These are phyloP conservation scores for Pythium rishiriense DNA, from an alignment of 352 stramenopile species.

Conservation along the genomic window DNA sequence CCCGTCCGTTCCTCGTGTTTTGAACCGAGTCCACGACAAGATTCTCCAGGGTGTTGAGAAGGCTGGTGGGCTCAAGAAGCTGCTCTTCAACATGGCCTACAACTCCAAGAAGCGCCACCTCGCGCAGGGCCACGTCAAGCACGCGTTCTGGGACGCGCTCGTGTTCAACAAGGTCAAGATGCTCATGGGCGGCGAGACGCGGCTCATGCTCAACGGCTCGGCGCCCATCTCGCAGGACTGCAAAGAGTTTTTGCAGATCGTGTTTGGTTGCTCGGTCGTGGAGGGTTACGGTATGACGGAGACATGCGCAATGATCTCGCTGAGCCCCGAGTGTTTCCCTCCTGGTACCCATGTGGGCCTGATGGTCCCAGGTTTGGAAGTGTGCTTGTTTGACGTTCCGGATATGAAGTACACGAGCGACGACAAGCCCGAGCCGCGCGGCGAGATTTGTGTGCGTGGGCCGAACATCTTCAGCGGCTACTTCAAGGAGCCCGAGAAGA, in stretches of 20 bases:
- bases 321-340: constrained; percentile 36
- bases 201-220: constrained; percentile 92
- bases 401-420: constrained; percentile 95
- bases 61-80: constrained; percentile 32
- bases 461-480: constrained; percentile 90
- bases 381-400: constrained; percentile 93
- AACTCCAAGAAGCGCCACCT: constrained; percentile 43
- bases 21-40: constrained; percentile 89
- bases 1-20: constrained; percentile 89
- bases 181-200: constrained; percentile 86
- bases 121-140: constrained; percentile 32
- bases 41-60: constrained; percentile 48
- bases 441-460: constrained; percentile 85
- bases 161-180: constrained; percentile 95
- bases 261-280: constrained; percentile 90
- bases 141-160: constrained; percentile 92
- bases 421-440: constrained; percentile 62
- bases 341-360: constrained; percentile 90
- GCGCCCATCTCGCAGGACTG: constrained; percentile 91
- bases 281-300: constrained; percentile 97
- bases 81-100: constrained; percentile 42
- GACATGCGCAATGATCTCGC: constrained; percentile 39
- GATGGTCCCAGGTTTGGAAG: constrained; percentile 79
- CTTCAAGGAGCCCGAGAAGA: constrained; percentile 94
- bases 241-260: constrained; percentile 93